Evolutionary conservation across 495 filamentous ascomycete species (phyloP).

Genomic region (Penicillium ucsense): DNA sequence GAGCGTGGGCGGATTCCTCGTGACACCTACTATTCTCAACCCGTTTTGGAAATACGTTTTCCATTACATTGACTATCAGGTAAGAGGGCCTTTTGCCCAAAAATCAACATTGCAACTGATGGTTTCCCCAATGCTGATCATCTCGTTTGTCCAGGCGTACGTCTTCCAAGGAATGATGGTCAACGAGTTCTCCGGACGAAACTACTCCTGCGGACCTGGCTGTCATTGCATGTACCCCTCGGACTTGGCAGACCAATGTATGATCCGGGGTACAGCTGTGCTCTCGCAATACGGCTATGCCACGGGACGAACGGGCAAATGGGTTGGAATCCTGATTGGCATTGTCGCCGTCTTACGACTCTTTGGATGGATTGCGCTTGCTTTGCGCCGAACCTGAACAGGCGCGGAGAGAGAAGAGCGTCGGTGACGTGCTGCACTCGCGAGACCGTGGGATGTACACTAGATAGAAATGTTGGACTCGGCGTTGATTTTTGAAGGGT

Average conservation of each 20-base stretch:
- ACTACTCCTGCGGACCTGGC: slow-evolving; percentile 45
- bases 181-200: slow-evolving; percentile 61
- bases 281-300: slow-evolving; percentile 58
- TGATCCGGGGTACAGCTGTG: slow-evolving; percentile 58
- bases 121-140: no score
- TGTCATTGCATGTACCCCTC: slow-evolving; percentile 65
- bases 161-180: slow-evolving; percentile 91
- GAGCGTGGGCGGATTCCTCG: slow-evolving; percentile 72
- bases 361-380: slow-evolving; percentile 43
- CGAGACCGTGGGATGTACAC: no score
- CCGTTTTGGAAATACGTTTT: slow-evolving; percentile 79
- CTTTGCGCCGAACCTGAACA: slow-evolving; percentile 19
- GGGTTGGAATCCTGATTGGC: slow-evolving; percentile 64
- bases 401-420: background rate
- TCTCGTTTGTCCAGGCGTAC: slow-evolving; percentile 37
- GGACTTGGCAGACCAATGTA: slow-evolving; percentile 50
- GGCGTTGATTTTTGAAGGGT: no score
- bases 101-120: background rate
- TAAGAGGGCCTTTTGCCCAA: slow-evolving; percentile 2
- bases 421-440: no score
- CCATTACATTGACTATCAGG: slow-evolving; percentile 75
- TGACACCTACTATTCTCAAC: slow-evolving; percentile 59
- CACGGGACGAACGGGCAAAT: slow-evolving; percentile 51
- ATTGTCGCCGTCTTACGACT: slow-evolving; percentile 66
- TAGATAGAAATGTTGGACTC: no score